Evolutionary conservation across 805 yeast genomes (phyloP), one percentile per base, ranked within the genome.

Genomic region (Candida cerambycidarum): DNA sequence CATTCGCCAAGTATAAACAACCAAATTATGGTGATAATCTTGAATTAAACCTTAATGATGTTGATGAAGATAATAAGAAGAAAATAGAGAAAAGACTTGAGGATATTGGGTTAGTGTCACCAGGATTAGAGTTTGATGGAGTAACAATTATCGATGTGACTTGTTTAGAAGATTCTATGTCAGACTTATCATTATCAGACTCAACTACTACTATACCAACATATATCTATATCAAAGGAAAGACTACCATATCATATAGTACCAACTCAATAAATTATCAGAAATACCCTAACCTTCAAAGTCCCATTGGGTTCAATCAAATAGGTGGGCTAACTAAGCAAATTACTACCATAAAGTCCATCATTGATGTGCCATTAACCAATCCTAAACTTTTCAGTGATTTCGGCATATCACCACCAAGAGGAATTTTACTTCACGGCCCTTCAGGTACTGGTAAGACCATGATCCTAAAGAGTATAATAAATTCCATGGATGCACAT

Each of bases 391-490:
- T 89, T 24, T 92, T 90, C 54, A 73, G 82, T 6, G 80, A 85
- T 42, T 93, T 92, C 67, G 89, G 92, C n/a, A 83, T 89, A 14
- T 75, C 83, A 7, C 97, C 99, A 7, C 97, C 97, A 11, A 72
- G 97, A 44, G 99, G 99, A 27, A 80, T 92, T n/a, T 66, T 92
- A 12, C 64, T 92, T 10, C 96, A 92, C 65, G 99, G 99, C 0
- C 96, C 97, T 2, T 93, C 98, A 2, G 99, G 99, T 3, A 92
- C 97, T 0, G 99, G 99, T 39, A 92, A 92, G 60, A 86, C 97
- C 1, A 79, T 90, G 88, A 72, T 93, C 6, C 69, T 93, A 28
- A 76, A 86, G 42, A 84, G 96, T 19, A 81, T 92, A 8, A 95
- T 96, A 0, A 73, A 80, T 48, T 92, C 85, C 45, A 69, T 78